Conservation (phyloP, 2,329 filamentous ascomycete species). For the Dactylonectria macrodidyma region DNA sequence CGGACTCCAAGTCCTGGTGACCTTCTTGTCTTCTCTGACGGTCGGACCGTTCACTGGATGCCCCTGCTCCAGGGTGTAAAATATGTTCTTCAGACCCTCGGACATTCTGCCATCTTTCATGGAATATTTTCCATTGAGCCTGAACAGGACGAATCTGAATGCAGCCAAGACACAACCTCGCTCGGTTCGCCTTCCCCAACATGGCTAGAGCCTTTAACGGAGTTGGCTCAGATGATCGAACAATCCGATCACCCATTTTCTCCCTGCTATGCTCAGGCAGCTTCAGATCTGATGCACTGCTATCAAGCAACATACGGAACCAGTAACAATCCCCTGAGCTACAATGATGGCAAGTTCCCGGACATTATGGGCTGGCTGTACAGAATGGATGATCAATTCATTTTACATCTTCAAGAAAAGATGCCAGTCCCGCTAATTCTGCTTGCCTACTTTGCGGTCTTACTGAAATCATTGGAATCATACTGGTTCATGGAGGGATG, state of each 20-base stretch:
- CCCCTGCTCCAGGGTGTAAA: slow-evolving; percentile 8
- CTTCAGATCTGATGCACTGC: neutral
- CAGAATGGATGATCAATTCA: slow-evolving; percentile 1
- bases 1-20: slow-evolving; percentile 2
- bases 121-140: neutral
- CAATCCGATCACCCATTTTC: neutral
- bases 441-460: slow-evolving; percentile 12
- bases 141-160: neutral
- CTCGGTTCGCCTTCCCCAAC: neutral
- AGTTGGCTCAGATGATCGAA: slow-evolving; percentile 14
- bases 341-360: neutral
- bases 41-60: neutral
- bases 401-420: neutral
- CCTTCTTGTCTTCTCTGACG: slow-evolving; percentile 5
- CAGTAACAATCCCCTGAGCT: neutral
- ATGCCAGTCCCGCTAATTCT: slow-evolving; percentile 6
- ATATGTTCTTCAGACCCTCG: slow-evolving; percentile 2
- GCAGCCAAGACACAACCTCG: neutral
- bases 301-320: slow-evolving; percentile 3
- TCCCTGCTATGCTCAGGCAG: neutral
- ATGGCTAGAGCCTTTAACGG: slow-evolving; percentile 9
- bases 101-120: slow-evolving; percentile 3
- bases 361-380: slow-evolving; percentile 20
- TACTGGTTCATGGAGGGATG: slow-evolving; percentile 21
- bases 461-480: slow-evolving; percentile 11